Evolutionary conservation across 1,284 basidiomycete species (phyloP).

Genomic region (Schizophyllum amplum): DNA sequence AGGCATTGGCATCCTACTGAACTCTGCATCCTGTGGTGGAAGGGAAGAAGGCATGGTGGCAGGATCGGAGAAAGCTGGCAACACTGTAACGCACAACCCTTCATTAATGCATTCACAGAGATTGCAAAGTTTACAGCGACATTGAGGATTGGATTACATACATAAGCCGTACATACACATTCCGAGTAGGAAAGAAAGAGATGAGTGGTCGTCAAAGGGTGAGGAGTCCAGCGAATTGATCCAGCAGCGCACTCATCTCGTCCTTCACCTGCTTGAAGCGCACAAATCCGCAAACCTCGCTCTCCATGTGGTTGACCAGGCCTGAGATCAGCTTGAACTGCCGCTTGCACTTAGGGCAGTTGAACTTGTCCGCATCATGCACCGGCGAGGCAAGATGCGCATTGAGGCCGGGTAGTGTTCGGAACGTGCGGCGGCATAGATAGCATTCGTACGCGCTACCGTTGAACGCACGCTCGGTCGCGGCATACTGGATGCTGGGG

Average conservation of each 20-base stretch:
- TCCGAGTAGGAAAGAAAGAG: too few relatives aligned
- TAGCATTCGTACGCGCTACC: conserved; percentile 42
- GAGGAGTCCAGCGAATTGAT: neutral
- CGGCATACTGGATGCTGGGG: conserved; percentile 22
- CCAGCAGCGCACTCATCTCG: neutral
- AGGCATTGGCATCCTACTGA: too few relatives aligned
- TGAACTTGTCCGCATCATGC: conserved; percentile 36
- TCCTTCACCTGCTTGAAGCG: conserved; percentile 23
- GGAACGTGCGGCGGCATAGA: conserved; percentile 37
- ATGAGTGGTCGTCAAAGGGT: neutral
- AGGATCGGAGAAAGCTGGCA: too few relatives aligned
- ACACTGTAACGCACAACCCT: too few relatives aligned
- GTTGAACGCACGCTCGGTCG: conserved; percentile 39
- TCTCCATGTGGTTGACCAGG: conserved; percentile 49
- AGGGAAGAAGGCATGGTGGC: too few relatives aligned
- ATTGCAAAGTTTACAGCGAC: too few relatives aligned
- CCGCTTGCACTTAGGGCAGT: conserved; percentile 33
- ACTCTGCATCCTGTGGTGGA: too few relatives aligned
- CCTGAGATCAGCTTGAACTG: conserved; percentile 39
- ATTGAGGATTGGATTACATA: too few relatives aligned
- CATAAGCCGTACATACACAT: too few relatives aligned
- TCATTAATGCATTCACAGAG: too few relatives aligned
- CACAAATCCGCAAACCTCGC: conserved; percentile 39
- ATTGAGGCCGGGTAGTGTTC: conserved; percentile 32
- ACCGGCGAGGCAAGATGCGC: conserved; percentile 43